Percentiles rank a stretch among this genome's conserved stretches.
Evolutionary conservation across 2,329 filamentous ascomycete species (phyloP).

Genomic region (Arthroderma uncinatum): DNA sequence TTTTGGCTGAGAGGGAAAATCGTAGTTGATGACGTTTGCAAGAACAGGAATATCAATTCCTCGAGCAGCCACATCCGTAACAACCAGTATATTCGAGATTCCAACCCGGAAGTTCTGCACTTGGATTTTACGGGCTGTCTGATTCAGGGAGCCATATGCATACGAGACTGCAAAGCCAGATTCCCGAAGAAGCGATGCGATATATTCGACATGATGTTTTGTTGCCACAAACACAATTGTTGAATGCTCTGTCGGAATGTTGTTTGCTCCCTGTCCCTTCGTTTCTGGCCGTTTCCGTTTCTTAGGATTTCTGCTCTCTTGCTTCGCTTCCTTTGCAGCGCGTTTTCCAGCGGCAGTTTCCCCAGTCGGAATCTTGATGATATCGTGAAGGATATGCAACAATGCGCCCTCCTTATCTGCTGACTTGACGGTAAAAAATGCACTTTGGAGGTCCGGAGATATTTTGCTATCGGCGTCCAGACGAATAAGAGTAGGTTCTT

Average conservation of each 20-base stretch:
- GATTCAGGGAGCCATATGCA: conserved; percentile 88
- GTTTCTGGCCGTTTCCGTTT: conserved; percentile 42
- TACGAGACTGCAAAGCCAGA: conserved; percentile 86
- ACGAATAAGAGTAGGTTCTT: conserved; percentile 82
- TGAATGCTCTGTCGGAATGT: conserved; percentile 75
- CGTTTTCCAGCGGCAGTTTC: conserved; percentile 42
- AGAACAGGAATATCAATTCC: conserved; percentile 96
- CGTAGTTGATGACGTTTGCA: conserved; percentile 97
- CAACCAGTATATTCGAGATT: conserved; percentile 78
- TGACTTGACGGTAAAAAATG: conserved; percentile 87
- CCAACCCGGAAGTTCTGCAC: conserved; percentile 82
- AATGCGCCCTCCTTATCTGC: conserved; percentile 89
- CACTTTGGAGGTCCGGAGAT: conserved; percentile 87
- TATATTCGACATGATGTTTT: conserved; percentile 94
- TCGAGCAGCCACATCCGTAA: conserved; percentile 90
- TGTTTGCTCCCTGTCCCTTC: conserved; percentile 43
- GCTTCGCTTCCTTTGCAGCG: conserved; percentile 37
- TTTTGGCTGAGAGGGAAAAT: conserved; percentile 93
- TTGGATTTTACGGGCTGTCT: conserved; percentile 82
- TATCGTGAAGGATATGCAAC: conserved; percentile 74
- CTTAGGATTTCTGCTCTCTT: conserved; percentile 31
- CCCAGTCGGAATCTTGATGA: conserved; percentile 81
- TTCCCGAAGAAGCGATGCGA: conserved; percentile 65
- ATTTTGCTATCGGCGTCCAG: conserved; percentile 92
- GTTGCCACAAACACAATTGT: conserved; percentile 93